phyloP scores from a whole-genome alignment of 345 rosid genomes.

The Salix suchowensis region DNA sequence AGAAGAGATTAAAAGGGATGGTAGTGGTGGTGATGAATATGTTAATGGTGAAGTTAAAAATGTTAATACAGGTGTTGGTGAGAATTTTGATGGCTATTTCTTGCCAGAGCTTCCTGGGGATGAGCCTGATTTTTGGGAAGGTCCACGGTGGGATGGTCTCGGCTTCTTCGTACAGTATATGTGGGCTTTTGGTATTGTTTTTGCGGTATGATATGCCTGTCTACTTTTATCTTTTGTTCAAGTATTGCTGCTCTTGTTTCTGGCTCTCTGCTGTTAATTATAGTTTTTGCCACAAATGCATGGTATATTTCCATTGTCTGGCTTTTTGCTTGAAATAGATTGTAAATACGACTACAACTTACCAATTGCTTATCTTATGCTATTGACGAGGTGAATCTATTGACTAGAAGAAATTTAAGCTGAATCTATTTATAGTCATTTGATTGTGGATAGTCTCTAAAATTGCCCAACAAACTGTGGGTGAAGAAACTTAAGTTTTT shows the following conservation, averaged over 20 bases:
- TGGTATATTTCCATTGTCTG: no score
- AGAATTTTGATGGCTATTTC: slow-evolving; percentile 25
- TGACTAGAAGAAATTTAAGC: no score
- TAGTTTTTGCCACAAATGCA: not conserved
- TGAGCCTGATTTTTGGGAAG: slow-evolving; percentile 75
- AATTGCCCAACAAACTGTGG: no score
- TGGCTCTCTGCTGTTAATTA: not conserved
- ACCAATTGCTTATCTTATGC: no score
- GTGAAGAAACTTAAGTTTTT: no score
- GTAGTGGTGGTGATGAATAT: slow-evolving; percentile 16
- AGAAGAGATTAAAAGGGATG: slow-evolving; percentile 27
- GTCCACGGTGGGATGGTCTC: slow-evolving; percentile 67
- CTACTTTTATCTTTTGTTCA: not conserved
- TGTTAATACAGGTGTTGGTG: slow-evolving; percentile 17
- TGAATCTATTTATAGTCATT: no score
- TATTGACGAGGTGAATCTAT: no score
- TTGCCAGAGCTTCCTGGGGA: slow-evolving; percentile 62
- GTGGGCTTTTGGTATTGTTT: slow-evolving; percentile 86
- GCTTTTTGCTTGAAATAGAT: no score
- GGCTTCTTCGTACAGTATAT: slow-evolving; percentile 81
- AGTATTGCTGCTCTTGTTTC: not conserved
- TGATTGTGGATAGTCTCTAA: no score
- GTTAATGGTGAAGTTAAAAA: slow-evolving; percentile 19
- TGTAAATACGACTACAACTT: no score
- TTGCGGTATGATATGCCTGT: slow-evolving; percentile 44